Conservation (phyloP, 2,329 filamentous ascomycete species). For the Ilyonectria sp. region DNA sequence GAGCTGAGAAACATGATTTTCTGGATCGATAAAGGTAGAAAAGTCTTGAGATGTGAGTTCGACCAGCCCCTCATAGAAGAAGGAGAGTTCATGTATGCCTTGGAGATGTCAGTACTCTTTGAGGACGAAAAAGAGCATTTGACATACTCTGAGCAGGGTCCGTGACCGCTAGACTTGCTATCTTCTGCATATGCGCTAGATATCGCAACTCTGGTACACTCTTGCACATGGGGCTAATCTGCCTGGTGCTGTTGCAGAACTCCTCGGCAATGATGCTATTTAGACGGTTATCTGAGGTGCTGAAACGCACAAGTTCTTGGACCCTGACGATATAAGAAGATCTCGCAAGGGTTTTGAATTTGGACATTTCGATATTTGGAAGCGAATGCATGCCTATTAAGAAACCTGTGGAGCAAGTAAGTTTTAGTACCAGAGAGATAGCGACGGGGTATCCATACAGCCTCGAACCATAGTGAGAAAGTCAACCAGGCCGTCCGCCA, state of each 20-base stretch:
- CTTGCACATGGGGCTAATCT: conserved; percentile 50
- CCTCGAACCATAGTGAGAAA: conserved; percentile 58
- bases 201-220: conserved; percentile 51
- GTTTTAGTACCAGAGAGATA: background rate
- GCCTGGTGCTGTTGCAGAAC: conserved; percentile 49
- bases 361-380: conserved; percentile 37
- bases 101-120: conserved; percentile 17
- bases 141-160: conserved; percentile 51
- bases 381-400: conserved; percentile 44
- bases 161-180: conserved; percentile 44
- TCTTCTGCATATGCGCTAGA: conserved; percentile 50
- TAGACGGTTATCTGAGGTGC: conserved; percentile 30
- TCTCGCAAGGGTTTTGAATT: conserved; percentile 47
- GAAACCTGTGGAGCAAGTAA: conserved; percentile 38
- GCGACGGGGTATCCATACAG: conserved; percentile 44
- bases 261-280: conserved; percentile 41
- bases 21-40: conserved; percentile 48
- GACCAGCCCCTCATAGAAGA: conserved; percentile 49
- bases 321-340: conserved; percentile 49
- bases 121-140: background rate
- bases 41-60: conserved; percentile 51
- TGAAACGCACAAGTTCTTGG: conserved; percentile 37
- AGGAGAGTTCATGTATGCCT: conserved; percentile 48
- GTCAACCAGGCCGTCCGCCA: conserved; percentile 58
- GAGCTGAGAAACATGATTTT: conserved; percentile 52